These are phyloP conservation scores for Calocera viscosa DNA, from an alignment of 768 basidiomycete species.

Conservation along the genomic window DNA sequence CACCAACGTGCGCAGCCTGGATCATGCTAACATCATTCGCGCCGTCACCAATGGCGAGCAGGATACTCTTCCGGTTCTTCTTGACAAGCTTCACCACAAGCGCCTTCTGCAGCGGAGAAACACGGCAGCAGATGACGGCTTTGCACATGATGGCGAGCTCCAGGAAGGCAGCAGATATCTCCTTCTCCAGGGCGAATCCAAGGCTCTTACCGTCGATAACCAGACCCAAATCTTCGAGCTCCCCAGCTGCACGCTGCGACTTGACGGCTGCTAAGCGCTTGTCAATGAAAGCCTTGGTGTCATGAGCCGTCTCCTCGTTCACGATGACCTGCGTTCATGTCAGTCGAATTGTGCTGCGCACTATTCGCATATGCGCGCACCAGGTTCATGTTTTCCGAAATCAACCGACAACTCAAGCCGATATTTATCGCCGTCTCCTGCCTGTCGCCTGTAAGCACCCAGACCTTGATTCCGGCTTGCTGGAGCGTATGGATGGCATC, in stretches of 20 bases:
- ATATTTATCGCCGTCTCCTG: slow-evolving; percentile 99
- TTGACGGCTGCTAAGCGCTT: slow-evolving; percentile 87
- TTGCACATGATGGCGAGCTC: slow-evolving; percentile 97
- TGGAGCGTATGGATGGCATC: slow-evolving; percentile 96
- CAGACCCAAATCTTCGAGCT: slow-evolving; percentile 87
- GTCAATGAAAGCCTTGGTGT: slow-evolving; percentile 71
- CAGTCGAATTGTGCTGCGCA: not conserved
- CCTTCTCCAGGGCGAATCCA: slow-evolving; percentile 85
- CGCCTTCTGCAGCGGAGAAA: slow-evolving; percentile 94
- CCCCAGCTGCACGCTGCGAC: slow-evolving; percentile 80
- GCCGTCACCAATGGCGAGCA: slow-evolving; percentile 95
- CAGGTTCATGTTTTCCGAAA: slow-evolving; percentile 97
- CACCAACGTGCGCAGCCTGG: slow-evolving; percentile 93
- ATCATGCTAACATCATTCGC: slow-evolving; percentile 99
- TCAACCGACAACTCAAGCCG: slow-evolving; percentile 91
- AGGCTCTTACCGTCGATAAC: slow-evolving; percentile 96
- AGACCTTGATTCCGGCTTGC: slow-evolving; percentile 97
- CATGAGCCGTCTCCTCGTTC: slow-evolving; percentile 74
- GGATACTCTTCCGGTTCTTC: slow-evolving; percentile 82
- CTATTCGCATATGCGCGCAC: slow-evolving; percentile 33
- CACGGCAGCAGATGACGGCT: slow-evolving; percentile 96
- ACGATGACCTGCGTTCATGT: slow-evolving; percentile 59
- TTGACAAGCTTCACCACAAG: slow-evolving; percentile 98
- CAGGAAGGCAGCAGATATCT: slow-evolving; percentile 74
- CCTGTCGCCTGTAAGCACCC: slow-evolving; percentile 95